Base-by-base conservation (phyloP, 2,329 filamentous ascomycete genomes). In the Colletotrichum lindemuthianum region DNA sequence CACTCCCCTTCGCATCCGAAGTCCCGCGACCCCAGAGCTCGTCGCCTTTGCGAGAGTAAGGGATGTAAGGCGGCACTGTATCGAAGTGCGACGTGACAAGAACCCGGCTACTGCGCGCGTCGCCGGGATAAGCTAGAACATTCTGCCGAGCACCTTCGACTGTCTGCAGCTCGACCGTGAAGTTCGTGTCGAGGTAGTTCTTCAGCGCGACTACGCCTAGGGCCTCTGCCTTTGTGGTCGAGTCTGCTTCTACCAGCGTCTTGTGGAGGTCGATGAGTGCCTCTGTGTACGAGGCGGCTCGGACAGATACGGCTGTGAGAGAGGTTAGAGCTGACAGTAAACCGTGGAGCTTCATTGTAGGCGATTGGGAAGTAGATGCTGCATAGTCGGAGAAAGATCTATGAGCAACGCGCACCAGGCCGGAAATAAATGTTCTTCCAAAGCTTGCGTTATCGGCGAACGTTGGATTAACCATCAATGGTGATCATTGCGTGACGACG, bases 31-130 rank as follows among this genome's bases (percentile, higher is more conserved):
- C 92, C 53, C 83, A 84, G 63, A 95, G 91, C 32, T 74, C 72
- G 7, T 82, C 81, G 44, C 82, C 78, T 32, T 82, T 79, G 11
- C 88, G 83, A 47, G 81, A 81, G 75, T 93, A 93, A 0, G 89
- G 89, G 63, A 92, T 90, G 74, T 86, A 88, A 0, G 91, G 91
- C 0, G 91, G 90, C 0, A 92, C 89, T 2, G 86, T 86, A 71
- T 97, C 94, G 70, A 97, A 94, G 75, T 97, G 93, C 60, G 90
- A 93, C 2, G 89, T 89, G 1, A 94, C 76, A 12, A 93, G 79
- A 8, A 92, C 81, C 34, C 83, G 84, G 2, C 88, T 84, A 8
- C 83, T 78, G 52, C 77, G 74, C n/a, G 78, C 78, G 3, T 69
- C 69, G 64, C 86, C 76, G 0, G 77, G 80, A 81, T 82, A 93